Evolutionary conservation across 73 alveolate genomes (phyloP), one percentile per base, ranked within the genome.

Genomic region (Blepharisma stoltei): DNA sequence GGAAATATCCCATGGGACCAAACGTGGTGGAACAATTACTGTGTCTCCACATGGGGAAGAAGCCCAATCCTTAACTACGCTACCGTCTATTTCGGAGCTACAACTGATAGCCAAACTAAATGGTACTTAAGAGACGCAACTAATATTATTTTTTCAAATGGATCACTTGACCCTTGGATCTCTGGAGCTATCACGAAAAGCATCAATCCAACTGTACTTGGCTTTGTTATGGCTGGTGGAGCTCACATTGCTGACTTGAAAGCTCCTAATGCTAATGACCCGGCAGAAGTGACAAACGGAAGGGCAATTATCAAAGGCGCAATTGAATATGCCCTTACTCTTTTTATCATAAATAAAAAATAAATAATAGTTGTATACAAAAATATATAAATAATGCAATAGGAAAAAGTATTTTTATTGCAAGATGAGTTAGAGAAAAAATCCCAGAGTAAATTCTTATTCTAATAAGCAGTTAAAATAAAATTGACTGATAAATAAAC

Each of bases 221-320:
- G 82, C 23, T 43, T 75, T 70, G 83, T 21, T 76, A 73, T 88
- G 68, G 81, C 21, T 5, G 77, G 73, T 54, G 81, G 88, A 1
- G 95, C 92, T 6, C 95, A 88, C 76, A 92, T 85, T 67, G 44
- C 82, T 21, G 95, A 88, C 50, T 71, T 88, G 52, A 84, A 92
- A 70, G 71, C 49, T 38, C 95, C 95, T 8, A 81, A 84, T 52
- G 78, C 27, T 21, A 85, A 67, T 7, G 95, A 88, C 49, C 92
- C 92, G 0, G 69, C 4, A 50, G 77, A 71, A 8, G 92, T 88
- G 18, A 78, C 32, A 18, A 44, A 69, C 0, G 92, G 86, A 5
- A 71, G 95, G 67, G 78, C 44, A 14, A 6, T 48, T 8, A 79
- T 70, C 32, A 54, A 65, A 6, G 81, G 44, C 5, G 69, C 48